Base-by-base conservation (phyloP, 768 basidiomycete genomes). In the Galerina sulciceps region DNA sequence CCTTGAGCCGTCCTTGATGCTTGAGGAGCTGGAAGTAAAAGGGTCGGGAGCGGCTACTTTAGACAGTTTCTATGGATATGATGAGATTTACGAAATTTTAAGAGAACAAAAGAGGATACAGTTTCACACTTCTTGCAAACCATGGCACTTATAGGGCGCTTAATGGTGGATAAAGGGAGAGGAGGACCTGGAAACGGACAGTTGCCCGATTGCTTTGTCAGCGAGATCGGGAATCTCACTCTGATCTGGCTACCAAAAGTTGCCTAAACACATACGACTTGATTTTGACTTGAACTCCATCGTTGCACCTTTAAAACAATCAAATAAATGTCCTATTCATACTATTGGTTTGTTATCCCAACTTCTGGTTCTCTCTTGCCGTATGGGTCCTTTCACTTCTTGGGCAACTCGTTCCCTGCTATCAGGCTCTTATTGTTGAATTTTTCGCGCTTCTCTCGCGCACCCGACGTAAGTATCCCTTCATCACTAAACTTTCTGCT, bases 31-130 rank as follows among this genome's bases (percentile, higher is more conserved):
- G 10, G 91, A 82, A 34, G 81, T 82, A 75, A 93, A 94, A 40
- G 93, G 93, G 76, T 94, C 93, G 46, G 93, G 93, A 3, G 93
- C 93, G 55, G 93, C 93, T 44, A 94, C 82, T 73, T 91, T 94
- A 57, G 91, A 93, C 54, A 93, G 84, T 93, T 94, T 94, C 92
- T 94, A 72, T 70, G 69, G 67, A 67, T 63, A 72, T 58, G 53
- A 36, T 58, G 61, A 54, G 65, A 53, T 49, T 62, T 61, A 57
- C 41, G 40, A 51, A 47, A 45, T 31, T 63, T 59, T 61, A 42
- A 58, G 64, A 55, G 15, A 61, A 63, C 54, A 55, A 64, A 71
- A 69, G 60, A 71, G 81, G 41, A 58, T 60, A 85, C 91, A 73
- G 82, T 79, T 76, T 92, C 90, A 74, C 92, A 94, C 81, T 91